Conservation (phyloP, 116 monocot genomes). For the Dioscorea cayenensis region DNA sequence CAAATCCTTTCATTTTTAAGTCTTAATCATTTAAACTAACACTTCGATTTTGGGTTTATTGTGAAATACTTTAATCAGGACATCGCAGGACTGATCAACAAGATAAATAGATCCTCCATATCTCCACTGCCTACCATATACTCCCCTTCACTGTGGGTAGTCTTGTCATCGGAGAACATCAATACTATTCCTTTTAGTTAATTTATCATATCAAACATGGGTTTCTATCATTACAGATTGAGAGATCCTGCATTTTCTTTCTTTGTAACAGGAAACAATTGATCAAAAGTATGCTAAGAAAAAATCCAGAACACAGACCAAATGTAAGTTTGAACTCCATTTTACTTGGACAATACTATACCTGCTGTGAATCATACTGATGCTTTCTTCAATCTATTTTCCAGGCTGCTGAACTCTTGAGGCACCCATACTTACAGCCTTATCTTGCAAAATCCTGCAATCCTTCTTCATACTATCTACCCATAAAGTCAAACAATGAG, state of each 20-base stretch:
- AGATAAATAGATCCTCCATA: slow-evolving; percentile 79
- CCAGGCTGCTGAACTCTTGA: slow-evolving; percentile 74
- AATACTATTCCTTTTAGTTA: too few relatives aligned
- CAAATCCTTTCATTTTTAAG: neutral
- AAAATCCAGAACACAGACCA: slow-evolving; percentile 91
- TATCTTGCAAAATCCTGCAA: slow-evolving; percentile 58
- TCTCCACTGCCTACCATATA: slow-evolving; percentile 71
- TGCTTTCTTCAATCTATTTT: neutral
- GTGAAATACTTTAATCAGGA: slow-evolving; percentile 34
- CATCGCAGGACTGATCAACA: slow-evolving; percentile 74
- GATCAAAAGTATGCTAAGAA: slow-evolving; percentile 87
- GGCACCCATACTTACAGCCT: slow-evolving; percentile 51
- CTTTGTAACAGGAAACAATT: slow-evolving; percentile 51
- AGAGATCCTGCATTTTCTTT: neutral
- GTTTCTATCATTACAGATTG: neutral
- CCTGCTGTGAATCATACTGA: neutral
- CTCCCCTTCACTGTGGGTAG: slow-evolving; percentile 62
- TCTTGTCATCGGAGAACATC: neutral
- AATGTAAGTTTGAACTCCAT: slow-evolving; percentile 39
- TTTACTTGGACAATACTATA: neutral
- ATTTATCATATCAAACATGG: too few relatives aligned
- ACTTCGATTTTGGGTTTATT: neutral
- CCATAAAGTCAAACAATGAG: slow-evolving; percentile 41
- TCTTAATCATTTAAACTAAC: neutral
- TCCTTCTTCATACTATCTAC: slow-evolving; percentile 58